Conservation (phyloP, 257 asterid species). For the Gynochthodes officinalis region DNA sequence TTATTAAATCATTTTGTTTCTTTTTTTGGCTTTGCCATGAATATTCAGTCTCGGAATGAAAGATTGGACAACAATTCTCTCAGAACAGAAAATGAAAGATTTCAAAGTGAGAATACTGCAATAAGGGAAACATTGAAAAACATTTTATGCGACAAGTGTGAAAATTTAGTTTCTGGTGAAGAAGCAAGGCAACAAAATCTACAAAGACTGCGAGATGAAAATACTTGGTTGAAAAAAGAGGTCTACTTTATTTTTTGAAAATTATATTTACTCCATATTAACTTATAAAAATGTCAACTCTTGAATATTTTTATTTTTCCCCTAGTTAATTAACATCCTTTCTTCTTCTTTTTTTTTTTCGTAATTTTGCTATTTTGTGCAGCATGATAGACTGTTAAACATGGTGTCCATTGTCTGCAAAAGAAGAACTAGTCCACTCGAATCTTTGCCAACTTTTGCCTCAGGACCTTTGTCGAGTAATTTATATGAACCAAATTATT, state of each 20-base stretch:
- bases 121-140: conserved; percentile 45
- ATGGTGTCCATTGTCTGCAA: conserved; percentile 33
- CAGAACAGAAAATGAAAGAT: conserved; percentile 46
- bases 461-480: conserved; percentile 17
- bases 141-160: conserved; percentile 39
- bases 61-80: conserved; percentile 49
- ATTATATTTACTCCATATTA: too few relatives aligned
- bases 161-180: conserved; percentile 32
- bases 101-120: conserved; percentile 51
- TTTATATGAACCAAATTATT: conserved; percentile 10
- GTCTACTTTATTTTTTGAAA: conserved; percentile 11
- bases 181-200: conserved; percentile 35
- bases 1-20: background rate
- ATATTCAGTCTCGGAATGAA: conserved; percentile 45
- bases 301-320: too few relatives aligned
- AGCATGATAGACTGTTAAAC: conserved; percentile 37
- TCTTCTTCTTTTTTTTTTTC: background rate
- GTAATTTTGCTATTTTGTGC: too few relatives aligned
- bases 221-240: conserved; percentile 51
- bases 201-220: conserved; percentile 45
- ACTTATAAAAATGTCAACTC: too few relatives aligned
- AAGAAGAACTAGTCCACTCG: conserved; percentile 14
- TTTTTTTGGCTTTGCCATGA: background rate
- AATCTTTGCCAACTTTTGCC: conserved; percentile 11
- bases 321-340: background rate